A percentile compares a stretch with the other conserved stretches of the same genome.
These are phyloP conservation scores for Fraxinus baroniana DNA, from an alignment of 305 asterid species.

Conservation along the genomic window DNA sequence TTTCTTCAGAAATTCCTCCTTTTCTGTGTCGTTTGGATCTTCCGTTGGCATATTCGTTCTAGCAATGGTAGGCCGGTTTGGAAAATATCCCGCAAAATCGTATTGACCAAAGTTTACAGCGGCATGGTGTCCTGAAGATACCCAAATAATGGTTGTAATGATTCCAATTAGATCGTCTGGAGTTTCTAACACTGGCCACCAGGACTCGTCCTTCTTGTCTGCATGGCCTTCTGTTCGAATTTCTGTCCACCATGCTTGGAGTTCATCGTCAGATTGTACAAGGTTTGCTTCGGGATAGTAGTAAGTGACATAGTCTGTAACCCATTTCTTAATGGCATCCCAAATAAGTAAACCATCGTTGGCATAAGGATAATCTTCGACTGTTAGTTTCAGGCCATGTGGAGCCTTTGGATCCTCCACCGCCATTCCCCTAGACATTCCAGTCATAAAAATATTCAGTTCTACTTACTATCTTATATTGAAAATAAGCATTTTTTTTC, in stretches of 20 bases:
- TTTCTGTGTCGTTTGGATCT: constrained; percentile 42
- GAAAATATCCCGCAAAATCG: constrained; percentile 59
- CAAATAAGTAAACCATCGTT: constrained; percentile 72
- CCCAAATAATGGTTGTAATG: constrained; percentile 68
- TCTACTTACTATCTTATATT: background rate
- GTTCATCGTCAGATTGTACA: constrained; percentile 54
- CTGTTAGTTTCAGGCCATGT: constrained; percentile 60
- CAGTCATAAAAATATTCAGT: background rate
- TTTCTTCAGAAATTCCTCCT: constrained; percentile 37
- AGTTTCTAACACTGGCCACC: constrained; percentile 73
- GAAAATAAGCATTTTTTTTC: background rate
- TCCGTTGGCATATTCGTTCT: constrained; percentile 59
- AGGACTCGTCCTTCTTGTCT: constrained; percentile 67
- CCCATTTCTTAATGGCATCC: constrained; percentile 77
- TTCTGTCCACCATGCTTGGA: constrained; percentile 86
- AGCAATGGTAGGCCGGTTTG: constrained; percentile 70
- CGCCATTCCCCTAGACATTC: constrained; percentile 64
- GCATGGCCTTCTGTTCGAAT: constrained; percentile 62
- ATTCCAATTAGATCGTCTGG: constrained; percentile 42
- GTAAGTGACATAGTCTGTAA: constrained; percentile 51
- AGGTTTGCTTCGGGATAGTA: constrained; percentile 40
- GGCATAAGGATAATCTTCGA: constrained; percentile 82
- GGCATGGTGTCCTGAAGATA: constrained; percentile 69
- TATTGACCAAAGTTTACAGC: constrained; percentile 83
- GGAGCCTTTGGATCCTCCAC: constrained; percentile 70